Evolutionary conservation across 805 yeast species (phyloP), one percentile per base, ranked within the genome.

Genomic region (Myxozyma geophila): DNA sequence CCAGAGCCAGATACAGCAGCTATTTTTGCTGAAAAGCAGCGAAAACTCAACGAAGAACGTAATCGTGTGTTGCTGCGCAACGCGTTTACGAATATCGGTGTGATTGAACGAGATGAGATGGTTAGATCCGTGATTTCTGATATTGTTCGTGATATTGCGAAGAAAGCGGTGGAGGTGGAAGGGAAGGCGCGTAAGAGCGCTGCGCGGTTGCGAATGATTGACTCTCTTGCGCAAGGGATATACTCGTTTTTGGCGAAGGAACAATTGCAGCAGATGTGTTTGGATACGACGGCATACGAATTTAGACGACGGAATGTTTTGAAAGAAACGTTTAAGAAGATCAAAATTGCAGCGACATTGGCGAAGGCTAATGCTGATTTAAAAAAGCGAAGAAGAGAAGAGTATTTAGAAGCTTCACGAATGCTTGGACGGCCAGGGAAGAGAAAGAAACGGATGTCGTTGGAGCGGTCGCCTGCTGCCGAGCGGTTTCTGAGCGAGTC

Each of bases 231-330:
- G 1, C 70, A 74, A 0, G 89, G 85, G 47, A 72, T 89, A 0
- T 87, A 78, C 66, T 71, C 74, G 17, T 89, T 92, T 0, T 87
- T 89, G 69, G 70, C 89, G 48, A 80, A 82, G 50, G 92, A 88
- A 67, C 78, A 82, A 44, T 71, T 83, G 0, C 84, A 80, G 69
- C 73, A 81, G 44, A 73, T 76, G 2, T 74, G 78, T 0, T 70
- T 81, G 48, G 81, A 81, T 36, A 72, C 77, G 1, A 74, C 76
- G 51, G 88, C 95, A 0, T 81, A 77, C n/a, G 39, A 64, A 1
- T 72, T 79, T 49, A 72, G 81, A 50, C 68, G 75, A 0, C 70
- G 59, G 8, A 70, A 69, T 1, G 55, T 84, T 33, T 80, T 79
- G 63, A 67, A 57, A 21, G 65, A 52, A 1, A 60, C 72, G 0